Percentiles rank a stretch among this genome's conserved stretches.
phyloP scores from a whole-genome alignment of 306 rosid genomes.

The Crotalaria pallida region DNA sequence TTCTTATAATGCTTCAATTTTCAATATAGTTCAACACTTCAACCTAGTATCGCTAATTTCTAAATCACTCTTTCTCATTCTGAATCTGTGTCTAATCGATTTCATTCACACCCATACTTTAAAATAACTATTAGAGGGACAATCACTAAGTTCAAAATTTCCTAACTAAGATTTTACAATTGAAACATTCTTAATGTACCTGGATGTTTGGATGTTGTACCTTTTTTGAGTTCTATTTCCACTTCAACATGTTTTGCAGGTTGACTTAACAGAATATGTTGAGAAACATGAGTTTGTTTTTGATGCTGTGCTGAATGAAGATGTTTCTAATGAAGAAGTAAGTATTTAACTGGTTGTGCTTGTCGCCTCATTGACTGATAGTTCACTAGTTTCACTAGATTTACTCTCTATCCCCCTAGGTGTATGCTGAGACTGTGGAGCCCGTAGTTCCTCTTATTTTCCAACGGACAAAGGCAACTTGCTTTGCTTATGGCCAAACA shows the following conservation, averaged over 20 bases:
- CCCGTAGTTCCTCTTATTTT: conserved; percentile 76
- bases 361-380: background rate
- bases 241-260: conserved; percentile 44
- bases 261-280: conserved; percentile 72
- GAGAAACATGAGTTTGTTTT: too few species aligned
- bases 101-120: background rate
- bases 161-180: background rate
- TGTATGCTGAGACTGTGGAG: conserved; percentile 74
- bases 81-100: conserved; percentile 11
- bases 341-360: conserved; percentile 23
- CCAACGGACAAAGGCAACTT: conserved; percentile 74
- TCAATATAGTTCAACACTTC: too few species aligned
- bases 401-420: conserved; percentile 31
- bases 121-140: background rate
- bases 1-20: too few species aligned
- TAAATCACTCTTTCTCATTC: conserved; percentile 7
- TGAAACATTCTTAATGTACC: conserved; percentile 1
- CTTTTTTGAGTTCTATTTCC: conserved; percentile 8
- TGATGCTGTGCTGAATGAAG: too few species aligned
- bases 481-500: conserved; percentile 94
- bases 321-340: too few species aligned
- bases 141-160: background rate
- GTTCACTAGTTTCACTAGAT: conserved; percentile 14
- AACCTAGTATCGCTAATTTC: background rate
- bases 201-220: background rate